Base-by-base conservation (phyloP, 371 early-diverging fungal species). In the Umbelopsis sp. region DNA sequence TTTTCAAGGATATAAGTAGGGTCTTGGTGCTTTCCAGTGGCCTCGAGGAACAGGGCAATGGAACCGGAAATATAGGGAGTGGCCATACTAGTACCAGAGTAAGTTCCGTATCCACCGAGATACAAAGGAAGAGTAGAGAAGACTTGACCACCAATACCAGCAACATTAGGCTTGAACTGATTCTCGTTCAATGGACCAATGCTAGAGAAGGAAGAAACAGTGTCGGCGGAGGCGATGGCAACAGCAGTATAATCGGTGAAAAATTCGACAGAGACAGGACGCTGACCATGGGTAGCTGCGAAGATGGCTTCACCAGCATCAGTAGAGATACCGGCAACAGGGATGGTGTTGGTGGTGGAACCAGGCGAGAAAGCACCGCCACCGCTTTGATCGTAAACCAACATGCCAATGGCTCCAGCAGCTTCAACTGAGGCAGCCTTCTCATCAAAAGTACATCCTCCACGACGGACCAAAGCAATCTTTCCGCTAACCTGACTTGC, bases 41-140 rank as follows among this genome's bases (percentile, higher is more conserved):
- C 67, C 65, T 91, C 82, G 18, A 86, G 69, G 66, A 83, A 76
- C 68, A 93, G 74, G 14, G 93, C 94, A 18, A 82, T 80, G 24
- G 82, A 75, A 22, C 93, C 94, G 18, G 92, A 77, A 24, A 89
- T 77, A 69, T 91, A 92, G 1, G 93, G 93, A 41, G 92, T 81
- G 10, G 93, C 91, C 86, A 82, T 84, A n/a, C 84, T 83, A 0
- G 86, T 87, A 51, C 93, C 92, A 22, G 86, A 85, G 66, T 84
- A 70, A 12, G 86, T 72, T 14, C 83, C 87, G 73, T 90, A 92
- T 37, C 71, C 63, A 25, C 77, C 78, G 6, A 78, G 70, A 50
- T 74, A 74, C 11, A 69, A 66, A 44, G 82, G 82, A 70, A 88
- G 24, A 8, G 92, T 89, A 24, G 91, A 90, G 68, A 86, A 89